Base-by-base conservation (phyloP, 768 basidiomycete species). In the Kwoniella bestiolae region DNA sequence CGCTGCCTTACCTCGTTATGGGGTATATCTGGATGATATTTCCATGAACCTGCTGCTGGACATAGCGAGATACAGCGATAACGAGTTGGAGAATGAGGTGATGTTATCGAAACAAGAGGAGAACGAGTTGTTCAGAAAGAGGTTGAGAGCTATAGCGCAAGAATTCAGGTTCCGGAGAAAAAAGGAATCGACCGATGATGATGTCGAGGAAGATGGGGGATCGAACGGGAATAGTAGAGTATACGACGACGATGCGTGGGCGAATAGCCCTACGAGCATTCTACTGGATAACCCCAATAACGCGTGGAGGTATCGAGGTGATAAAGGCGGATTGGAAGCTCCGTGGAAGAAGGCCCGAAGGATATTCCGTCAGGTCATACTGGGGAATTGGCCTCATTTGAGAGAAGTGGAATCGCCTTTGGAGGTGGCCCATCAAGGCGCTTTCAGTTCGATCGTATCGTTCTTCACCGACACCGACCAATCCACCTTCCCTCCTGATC, bases 11-110 rank as follows among this genome's bases (percentile, higher is more conserved):
- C 71, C 79, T 0, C 77, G 91, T 3, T 93, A 89, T 76, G 84
- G 82, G 4, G 82, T 88, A 0, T 76, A 82, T 3, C 88, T 88
- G 0, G 85, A 89, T 50, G 77, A 83, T 18, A 76, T 80, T 55
- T 86, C 89, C 31, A 84, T 92, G 57, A 83, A 84, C 47, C 82
- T 88, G 58, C 73, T 92, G 11, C 83, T 92, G 52, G 84, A 87
- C 57, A 83, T 87, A 1, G 87, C 89, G 1, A 83, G 87, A 2
- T 81, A 84, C 18, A 86, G 87, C 3, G 79, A 82, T 25, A 83
- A 83, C 56, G 79, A 85, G 67, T 86, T 89, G 60, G 84, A 85
- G 25, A 83, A 85, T 8, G 82, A 87, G 8, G 35, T 52, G 25
- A 21, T 14, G 25, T 45, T 47, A 45, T 47, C 56, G 26, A 25